These are phyloP conservation scores for Ceratocystis diversiconidia DNA, from an alignment of 2,329 filamentous ascomycete species.

Conservation along the genomic window DNA sequence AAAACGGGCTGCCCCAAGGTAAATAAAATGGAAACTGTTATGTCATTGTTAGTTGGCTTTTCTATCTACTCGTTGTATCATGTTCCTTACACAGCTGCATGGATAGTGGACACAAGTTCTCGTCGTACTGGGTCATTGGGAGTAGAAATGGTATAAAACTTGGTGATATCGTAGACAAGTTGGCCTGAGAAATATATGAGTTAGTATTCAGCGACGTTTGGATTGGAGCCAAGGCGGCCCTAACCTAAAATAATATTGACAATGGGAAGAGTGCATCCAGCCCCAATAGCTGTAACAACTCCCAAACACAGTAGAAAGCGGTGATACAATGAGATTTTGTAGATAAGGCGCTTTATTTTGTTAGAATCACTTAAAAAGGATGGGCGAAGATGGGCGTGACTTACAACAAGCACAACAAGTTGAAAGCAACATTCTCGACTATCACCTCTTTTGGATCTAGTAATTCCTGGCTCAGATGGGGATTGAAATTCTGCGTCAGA, in stretches of 20 bases:
- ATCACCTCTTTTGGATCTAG: background rate
- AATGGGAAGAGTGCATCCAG: conserved; percentile 23
- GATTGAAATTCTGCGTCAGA: background rate
- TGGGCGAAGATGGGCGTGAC: background rate
- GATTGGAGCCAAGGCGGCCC: background rate
- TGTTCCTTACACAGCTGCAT: conserved; percentile 3
- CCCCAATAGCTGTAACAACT: conserved; percentile 15
- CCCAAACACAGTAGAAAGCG: conserved; percentile 12
- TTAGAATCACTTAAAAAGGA: background rate
- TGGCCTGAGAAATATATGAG: background rate
- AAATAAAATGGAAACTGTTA: conserved; percentile 20
- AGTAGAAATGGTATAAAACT: conserved; percentile 3
- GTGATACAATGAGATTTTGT: conserved; percentile 11
- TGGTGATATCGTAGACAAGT: conserved; percentile 4
- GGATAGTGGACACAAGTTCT: background rate
- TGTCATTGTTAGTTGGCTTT: background rate
- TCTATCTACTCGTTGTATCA: background rate
- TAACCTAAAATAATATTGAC: conserved; percentile 27
- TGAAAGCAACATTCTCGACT: conserved; percentile 1
- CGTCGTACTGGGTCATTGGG: background rate
- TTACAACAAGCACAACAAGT: conserved; percentile 10
- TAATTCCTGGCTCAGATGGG: background rate
- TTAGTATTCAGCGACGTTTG: background rate
- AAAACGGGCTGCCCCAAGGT: conserved; percentile 26
- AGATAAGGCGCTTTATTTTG: conserved; percentile 14